phyloP scores from a whole-genome alignment of 2,329 filamentous ascomycete genomes.

The Claviceps cyperi region DNA sequence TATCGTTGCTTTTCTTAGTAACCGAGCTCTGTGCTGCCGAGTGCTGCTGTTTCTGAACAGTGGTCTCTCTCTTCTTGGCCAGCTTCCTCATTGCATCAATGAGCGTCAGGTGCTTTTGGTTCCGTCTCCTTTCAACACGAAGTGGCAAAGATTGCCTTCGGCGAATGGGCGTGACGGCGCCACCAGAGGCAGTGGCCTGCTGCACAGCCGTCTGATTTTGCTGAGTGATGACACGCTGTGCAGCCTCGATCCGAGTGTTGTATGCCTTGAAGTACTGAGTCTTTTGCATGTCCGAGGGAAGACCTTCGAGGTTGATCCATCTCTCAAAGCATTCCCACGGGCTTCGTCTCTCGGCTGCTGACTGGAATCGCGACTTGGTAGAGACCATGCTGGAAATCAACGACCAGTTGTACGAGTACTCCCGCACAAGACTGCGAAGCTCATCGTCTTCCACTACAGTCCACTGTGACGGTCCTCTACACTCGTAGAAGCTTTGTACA shows the following conservation, averaged over 20 bases:
- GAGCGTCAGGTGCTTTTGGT: constrained; percentile 73
- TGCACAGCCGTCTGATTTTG: constrained; percentile 37
- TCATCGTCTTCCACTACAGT: constrained; percentile 82
- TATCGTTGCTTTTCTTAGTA: constrained; percentile 67
- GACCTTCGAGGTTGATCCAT: constrained; percentile 82
- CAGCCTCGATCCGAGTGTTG: constrained; percentile 44
- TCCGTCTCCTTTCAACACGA: constrained; percentile 73
- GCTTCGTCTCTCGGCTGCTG: constrained; percentile 76
- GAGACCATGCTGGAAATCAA: constrained; percentile 73
- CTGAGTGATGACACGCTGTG: constrained; percentile 38
- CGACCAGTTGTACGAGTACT: constrained; percentile 97
- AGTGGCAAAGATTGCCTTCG: constrained; percentile 65
- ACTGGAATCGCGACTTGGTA: constrained; percentile 61
- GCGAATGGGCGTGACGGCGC: constrained; percentile 26
- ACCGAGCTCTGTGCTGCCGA: constrained; percentile 63
- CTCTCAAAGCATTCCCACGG: constrained; percentile 98
- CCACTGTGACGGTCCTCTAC: constrained; percentile 79
- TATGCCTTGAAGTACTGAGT: constrained; percentile 83
- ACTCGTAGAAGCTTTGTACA: constrained; percentile 78
- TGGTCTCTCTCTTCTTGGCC: constrained; percentile 83
- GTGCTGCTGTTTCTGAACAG: constrained; percentile 77
- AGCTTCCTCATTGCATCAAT: constrained; percentile 92
- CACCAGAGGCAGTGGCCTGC: constrained; percentile 30
- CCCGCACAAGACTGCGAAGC: constrained; percentile 67
- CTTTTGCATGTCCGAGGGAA: constrained; percentile 87